phyloP scores from a whole-genome alignment of 345 rosid species.

The Passiflora organensis region DNA sequence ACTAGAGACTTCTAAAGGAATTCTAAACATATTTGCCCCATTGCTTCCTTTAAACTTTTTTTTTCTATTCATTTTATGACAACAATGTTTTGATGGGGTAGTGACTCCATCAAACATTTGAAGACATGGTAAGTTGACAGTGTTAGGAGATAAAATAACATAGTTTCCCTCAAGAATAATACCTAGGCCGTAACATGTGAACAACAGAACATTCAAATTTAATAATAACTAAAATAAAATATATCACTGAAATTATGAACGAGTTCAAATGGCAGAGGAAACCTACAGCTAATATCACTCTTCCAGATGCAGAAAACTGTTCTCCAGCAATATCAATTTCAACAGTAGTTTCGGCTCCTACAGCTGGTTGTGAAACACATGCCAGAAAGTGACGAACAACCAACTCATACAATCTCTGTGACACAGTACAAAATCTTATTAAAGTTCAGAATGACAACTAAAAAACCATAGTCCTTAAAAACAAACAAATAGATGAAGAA shows the following conservation, averaged over 20 bases:
- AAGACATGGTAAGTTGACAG: too few relatives aligned
- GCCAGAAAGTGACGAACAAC: slow-evolving; percentile 97
- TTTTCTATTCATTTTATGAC: too few relatives aligned
- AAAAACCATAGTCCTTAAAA: not conserved
- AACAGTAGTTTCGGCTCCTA: slow-evolving; percentile 94
- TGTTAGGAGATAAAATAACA: too few relatives aligned
- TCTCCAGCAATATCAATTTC: slow-evolving; percentile 94
- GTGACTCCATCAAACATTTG: too few relatives aligned
- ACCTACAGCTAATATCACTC: slow-evolving; percentile 86
- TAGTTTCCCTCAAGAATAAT: too few relatives aligned
- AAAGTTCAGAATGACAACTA: slow-evolving; percentile 2
- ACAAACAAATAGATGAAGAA: slow-evolving; percentile 1
- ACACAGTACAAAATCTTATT: slow-evolving; percentile 13
- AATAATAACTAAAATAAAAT: not conserved
- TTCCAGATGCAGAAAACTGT: slow-evolving; percentile 77
- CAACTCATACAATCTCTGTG: slow-evolving; percentile 81
- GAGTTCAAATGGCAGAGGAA: slow-evolving; percentile 8
- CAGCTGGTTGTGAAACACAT: slow-evolving; percentile 95
- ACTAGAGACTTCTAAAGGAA: too few relatives aligned
- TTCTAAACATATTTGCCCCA: too few relatives aligned
- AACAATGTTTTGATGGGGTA: too few relatives aligned
- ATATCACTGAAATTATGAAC: not conserved
- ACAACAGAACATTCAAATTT: too few relatives aligned
- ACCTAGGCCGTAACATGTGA: too few relatives aligned
- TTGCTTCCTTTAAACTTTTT: too few relatives aligned